These are phyloP conservation scores for Metschnikowia santaceciliae DNA, from an alignment of 805 yeast species.

Conservation along the genomic window DNA sequence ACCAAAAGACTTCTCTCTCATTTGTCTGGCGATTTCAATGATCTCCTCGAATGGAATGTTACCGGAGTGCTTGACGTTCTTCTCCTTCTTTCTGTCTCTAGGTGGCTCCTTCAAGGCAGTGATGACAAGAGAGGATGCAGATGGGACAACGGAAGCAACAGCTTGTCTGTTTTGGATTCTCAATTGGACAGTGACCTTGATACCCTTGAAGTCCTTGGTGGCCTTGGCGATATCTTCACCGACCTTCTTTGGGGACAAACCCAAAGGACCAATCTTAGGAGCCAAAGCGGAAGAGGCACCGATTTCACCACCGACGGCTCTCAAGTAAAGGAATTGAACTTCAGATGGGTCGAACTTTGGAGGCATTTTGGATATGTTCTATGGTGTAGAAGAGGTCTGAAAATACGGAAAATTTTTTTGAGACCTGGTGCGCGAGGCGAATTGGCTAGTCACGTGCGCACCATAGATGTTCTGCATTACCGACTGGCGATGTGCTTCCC, in stretches of 20 bases:
- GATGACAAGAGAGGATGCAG: conserved; percentile 98
- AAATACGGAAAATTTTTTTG: conserved; percentile 14
- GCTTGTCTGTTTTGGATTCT: conserved; percentile 99
- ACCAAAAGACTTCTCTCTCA: conserved; percentile 97
- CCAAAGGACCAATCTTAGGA: conserved; percentile 99
- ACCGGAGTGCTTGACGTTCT: conserved; percentile 99
- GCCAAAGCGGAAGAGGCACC: conserved; percentile 99
- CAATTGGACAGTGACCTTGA: conserved; percentile 97
- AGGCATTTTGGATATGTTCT: conserved; percentile 57
- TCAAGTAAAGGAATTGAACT: conserved; percentile 96
- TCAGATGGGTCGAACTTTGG: conserved; percentile 98
- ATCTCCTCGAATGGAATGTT: conserved; percentile 96
- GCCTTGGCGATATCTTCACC: conserved; percentile 99
- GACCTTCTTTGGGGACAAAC: conserved; percentile 99
- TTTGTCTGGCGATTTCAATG: conserved; percentile 94
- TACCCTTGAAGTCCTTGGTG: conserved; percentile 98
- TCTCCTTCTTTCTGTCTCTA: conserved; percentile 99
- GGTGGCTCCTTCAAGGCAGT: conserved; percentile 99
- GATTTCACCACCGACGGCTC: conserved; percentile 99
- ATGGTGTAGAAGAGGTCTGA: conserved; percentile 12
- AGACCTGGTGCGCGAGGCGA: conserved; percentile 11
- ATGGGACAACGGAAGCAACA: conserved; percentile 96
- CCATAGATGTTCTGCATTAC: neutral
- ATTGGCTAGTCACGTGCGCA: conserved; percentile 13
- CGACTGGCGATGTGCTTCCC: neutral